phyloP scores from a whole-genome alignment of 1,139 yeast genomes.

The Protomyces gravidus region DNA sequence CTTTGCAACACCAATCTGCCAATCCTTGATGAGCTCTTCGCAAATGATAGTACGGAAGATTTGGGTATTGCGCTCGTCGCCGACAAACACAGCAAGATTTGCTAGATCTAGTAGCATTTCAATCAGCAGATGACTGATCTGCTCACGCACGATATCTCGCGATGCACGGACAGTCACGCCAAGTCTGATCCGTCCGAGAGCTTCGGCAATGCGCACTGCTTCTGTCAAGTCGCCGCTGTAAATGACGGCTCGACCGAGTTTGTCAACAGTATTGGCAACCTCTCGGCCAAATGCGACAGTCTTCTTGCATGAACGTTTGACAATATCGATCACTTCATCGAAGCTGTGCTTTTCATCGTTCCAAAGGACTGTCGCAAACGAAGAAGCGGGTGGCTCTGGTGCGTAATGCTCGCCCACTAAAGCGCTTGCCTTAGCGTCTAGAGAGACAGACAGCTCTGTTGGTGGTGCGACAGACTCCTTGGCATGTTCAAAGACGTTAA shows the following conservation, averaged over 20 bases:
- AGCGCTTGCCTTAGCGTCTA: slow-evolving; percentile 5
- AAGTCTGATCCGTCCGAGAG: slow-evolving; percentile 58
- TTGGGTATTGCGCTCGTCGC: slow-evolving; percentile 44
- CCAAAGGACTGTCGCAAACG: slow-evolving; percentile 48
- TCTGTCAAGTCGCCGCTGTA: slow-evolving; percentile 52
- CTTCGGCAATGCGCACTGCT: slow-evolving; percentile 53
- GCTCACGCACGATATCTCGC: slow-evolving; percentile 72
- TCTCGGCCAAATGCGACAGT: slow-evolving; percentile 64
- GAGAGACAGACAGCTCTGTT: slow-evolving; percentile 6
- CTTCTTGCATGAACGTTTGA: slow-evolving; percentile 61
- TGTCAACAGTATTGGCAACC: slow-evolving; percentile 64
- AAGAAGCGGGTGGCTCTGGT: slow-evolving; percentile 43
- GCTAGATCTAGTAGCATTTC: slow-evolving; percentile 62
- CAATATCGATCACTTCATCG: slow-evolving; percentile 65
- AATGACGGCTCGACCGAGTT: slow-evolving; percentile 66
- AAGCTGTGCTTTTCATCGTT: slow-evolving; percentile 76
- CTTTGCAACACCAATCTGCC: slow-evolving; percentile 47
- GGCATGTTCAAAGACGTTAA: slow-evolving; percentile 60
- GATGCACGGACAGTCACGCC: slow-evolving; percentile 62
- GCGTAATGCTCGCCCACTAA: slow-evolving; percentile 7
- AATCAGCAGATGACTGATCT: slow-evolving; percentile 69
- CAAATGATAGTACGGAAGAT: slow-evolving; percentile 54
- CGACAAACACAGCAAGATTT: slow-evolving; percentile 47
- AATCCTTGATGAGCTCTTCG: slow-evolving; percentile 50
- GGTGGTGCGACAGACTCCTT: slow-evolving; percentile 36